Evolutionary conservation across 2,329 filamentous ascomycete genomes (phyloP).

Genomic region (Ophiostoma sp.): DNA sequence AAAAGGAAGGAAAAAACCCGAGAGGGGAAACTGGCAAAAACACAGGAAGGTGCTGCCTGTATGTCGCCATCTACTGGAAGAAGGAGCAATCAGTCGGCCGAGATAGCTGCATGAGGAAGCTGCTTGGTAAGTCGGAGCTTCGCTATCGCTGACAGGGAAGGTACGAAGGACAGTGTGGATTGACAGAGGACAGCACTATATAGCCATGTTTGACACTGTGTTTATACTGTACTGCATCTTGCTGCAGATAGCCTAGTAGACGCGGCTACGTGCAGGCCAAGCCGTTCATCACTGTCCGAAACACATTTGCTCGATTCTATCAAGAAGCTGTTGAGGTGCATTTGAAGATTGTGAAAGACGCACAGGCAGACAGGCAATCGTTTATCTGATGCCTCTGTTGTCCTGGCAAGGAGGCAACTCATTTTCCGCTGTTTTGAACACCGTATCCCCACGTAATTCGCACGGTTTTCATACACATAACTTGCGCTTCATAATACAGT

Average conservation of each 20-base stretch:
- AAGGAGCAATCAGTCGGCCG: neutral
- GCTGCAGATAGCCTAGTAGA: conserved; percentile 1
- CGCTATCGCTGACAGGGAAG: conserved; percentile 4
- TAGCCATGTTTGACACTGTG: neutral
- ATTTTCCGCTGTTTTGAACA: neutral
- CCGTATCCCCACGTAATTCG: neutral
- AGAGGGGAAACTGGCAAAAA: neutral
- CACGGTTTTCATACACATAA: neutral
- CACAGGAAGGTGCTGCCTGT: neutral
- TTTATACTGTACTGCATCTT: neutral
- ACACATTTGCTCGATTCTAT: neutral
- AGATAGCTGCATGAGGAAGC: neutral
- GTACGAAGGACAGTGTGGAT: neutral
- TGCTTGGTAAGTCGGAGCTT: conserved; percentile 7
- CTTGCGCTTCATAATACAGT: neutral
- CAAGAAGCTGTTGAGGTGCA: neutral
- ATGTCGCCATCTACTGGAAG: conserved; percentile 19
- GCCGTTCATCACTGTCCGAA: neutral
- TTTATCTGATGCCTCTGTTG: conserved; percentile 12
- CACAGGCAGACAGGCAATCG: neutral
- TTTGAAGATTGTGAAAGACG: neutral
- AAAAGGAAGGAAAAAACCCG: neutral
- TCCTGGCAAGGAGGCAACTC: neutral
- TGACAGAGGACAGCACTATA: neutral
- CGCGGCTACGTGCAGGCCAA: conserved; percentile 2